These are phyloP conservation scores for Emericellopsis atlantica DNA, from an alignment of 2,329 filamentous ascomycete genomes.

Conservation along the genomic window DNA sequence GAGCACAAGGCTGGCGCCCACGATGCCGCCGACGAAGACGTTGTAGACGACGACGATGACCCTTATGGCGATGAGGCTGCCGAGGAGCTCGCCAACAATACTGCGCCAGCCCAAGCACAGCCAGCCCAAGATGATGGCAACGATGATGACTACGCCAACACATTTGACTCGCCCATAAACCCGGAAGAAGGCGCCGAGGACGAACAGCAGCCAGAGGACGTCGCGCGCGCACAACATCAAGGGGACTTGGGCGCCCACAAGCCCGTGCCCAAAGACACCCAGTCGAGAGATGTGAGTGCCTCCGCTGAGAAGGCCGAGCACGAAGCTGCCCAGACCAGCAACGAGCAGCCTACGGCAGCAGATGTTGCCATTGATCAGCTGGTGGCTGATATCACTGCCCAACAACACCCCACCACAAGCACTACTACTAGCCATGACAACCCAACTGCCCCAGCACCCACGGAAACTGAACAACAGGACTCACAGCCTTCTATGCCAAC, in stretches of 20 bases:
- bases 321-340: no score
- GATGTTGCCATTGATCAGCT: slow-evolving; percentile 11
- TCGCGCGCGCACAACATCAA: no score
- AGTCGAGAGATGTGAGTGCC: no score
- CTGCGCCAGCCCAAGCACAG: slow-evolving; percentile 10
- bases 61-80: slow-evolving; percentile 26
- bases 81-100: slow-evolving; percentile 9
- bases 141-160: slow-evolving; percentile 40
- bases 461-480: neutral
- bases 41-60: slow-evolving; percentile 21
- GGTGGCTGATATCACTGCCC: slow-evolving; percentile 25
- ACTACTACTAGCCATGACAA: slow-evolving; percentile 5
- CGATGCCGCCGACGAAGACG: slow-evolving; percentile 15
- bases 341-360: no score
- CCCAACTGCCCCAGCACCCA: no score
- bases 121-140: slow-evolving; percentile 19
- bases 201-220: slow-evolving; percentile 11
- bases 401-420: slow-evolving; percentile 13
- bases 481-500: slow-evolving; percentile 15
- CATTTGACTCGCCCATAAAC: slow-evolving; percentile 33
- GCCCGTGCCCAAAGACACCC: no score
- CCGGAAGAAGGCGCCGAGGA: slow-evolving; percentile 21
- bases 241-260: no score
- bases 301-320: no score
- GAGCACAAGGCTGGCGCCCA: no score